A percentile compares a stretch with the other conserved stretches of the same genome.
Evolutionary conservation across 768 basidiomycete genomes (phyloP).

Genomic region (Mycena vulgaris): DNA sequence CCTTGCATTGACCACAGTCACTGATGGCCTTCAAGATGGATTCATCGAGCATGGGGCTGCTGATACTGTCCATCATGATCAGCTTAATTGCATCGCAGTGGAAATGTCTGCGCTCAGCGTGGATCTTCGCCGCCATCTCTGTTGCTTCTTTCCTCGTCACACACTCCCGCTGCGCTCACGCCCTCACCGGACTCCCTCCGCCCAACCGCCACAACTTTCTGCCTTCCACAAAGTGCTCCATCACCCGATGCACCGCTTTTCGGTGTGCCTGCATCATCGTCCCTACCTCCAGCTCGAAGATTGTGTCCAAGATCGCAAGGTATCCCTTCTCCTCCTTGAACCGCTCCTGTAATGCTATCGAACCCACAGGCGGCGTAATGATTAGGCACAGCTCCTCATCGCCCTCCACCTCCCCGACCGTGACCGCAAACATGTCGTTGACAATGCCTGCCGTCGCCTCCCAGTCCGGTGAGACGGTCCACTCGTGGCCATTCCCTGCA

Average conservation of each 20-base stretch:
- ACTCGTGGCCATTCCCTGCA: not conserved
- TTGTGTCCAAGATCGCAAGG: not conserved
- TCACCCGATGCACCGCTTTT: not conserved
- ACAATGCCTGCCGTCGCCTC: not conserved
- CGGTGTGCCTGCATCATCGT: no score
- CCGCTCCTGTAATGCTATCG: not conserved
- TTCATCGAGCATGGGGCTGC: no score
- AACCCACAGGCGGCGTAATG: not conserved
- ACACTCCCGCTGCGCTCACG: no score
- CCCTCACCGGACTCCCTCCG: not conserved
- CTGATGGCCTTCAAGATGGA: no score
- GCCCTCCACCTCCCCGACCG: not conserved
- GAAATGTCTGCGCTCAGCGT: no score
- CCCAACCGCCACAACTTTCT: not conserved
- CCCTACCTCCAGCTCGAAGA: not conserved
- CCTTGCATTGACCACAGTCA: no score
- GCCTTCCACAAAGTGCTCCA: not conserved
- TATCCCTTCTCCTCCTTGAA: not conserved
- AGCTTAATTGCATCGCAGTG: no score
- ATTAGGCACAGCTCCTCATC: no score
- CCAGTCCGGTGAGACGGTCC: no score
- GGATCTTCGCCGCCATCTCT: no score
- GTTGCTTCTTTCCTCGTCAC: not conserved
- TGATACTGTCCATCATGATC: no score
- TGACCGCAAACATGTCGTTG: not conserved